Conservation (phyloP, 768 basidiomycete genomes). For the Leccinellum rugosiceps region DNA sequence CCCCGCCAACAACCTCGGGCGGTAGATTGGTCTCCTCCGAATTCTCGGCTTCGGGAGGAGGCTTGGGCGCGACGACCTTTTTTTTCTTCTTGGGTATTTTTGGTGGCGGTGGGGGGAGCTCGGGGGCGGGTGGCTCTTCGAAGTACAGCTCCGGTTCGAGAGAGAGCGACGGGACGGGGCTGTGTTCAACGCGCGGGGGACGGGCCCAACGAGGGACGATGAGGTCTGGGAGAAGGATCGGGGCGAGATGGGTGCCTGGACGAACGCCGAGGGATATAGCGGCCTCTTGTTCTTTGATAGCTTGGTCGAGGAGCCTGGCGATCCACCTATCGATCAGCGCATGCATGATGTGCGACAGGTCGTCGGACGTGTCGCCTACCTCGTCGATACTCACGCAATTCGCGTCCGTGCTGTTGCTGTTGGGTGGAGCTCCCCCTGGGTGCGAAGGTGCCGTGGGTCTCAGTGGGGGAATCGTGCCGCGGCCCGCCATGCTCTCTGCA, state of each 20-base stretch:
- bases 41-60: slow-evolving; percentile 31
- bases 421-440: background rate
- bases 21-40: slow-evolving; percentile 10
- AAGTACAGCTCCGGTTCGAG: slow-evolving; percentile 25
- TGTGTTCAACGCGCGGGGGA: slow-evolving; percentile 40
- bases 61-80: slow-evolving; percentile 13
- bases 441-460: too few species aligned
- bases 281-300: slow-evolving; percentile 59
- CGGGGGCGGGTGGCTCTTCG: slow-evolving; percentile 13
- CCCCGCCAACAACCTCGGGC: slow-evolving; percentile 1
- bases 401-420: background rate
- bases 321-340: slow-evolving; percentile 66
- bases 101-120: slow-evolving; percentile 9
- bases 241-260: slow-evolving; percentile 50
- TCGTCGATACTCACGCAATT: background rate
- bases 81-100: slow-evolving; percentile 23
- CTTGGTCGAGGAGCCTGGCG: slow-evolving; percentile 78
- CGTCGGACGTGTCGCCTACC: background rate
- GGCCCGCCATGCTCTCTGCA: too few species aligned
- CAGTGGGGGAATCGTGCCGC: too few species aligned
- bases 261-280: slow-evolving; percentile 51
- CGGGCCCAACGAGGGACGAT: slow-evolving; percentile 52
- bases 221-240: slow-evolving; percentile 60
- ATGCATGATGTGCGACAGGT: too few species aligned
- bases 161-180: slow-evolving; percentile 39